These are phyloP conservation scores for Entonaema liquescens DNA, from an alignment of 495 filamentous ascomycete species.

Conservation along the genomic window DNA sequence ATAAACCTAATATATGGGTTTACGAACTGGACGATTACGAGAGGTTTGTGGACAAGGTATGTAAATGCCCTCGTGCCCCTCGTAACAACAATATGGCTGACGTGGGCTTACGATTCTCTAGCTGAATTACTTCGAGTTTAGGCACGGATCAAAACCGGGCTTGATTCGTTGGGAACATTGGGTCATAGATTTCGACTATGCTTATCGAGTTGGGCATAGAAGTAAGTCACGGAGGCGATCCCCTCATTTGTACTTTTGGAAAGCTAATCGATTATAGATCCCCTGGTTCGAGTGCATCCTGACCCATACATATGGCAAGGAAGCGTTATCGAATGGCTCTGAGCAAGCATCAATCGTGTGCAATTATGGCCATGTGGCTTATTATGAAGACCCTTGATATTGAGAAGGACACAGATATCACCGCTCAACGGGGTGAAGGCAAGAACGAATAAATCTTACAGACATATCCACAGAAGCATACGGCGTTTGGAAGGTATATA, in stretches of 20 bases:
- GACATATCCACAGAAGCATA: not conserved
- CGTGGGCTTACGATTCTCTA: conserved; percentile 13
- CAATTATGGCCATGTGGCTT: not conserved
- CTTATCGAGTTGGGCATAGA: conserved; percentile 36
- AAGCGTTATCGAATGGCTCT: conserved; percentile 35
- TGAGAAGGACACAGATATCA: not conserved
- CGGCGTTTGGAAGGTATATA: conserved; percentile 38
- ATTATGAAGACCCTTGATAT: not conserved
- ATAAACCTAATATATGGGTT: conserved; percentile 29
- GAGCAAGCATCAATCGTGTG: not conserved
- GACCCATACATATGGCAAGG: conserved; percentile 43
- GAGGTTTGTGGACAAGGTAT: conserved; percentile 32
- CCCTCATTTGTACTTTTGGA: not conserved
- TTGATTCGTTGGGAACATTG: conserved; percentile 45
- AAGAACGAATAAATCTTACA: not conserved
- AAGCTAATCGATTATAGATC: conserved; percentile 30
- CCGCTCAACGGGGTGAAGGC: not conserved
- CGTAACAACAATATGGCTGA: not conserved
- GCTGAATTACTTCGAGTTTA: conserved; percentile 42
- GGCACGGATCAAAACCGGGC: conserved; percentile 33
- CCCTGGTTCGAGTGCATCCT: conserved; percentile 40
- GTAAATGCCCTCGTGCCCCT: not conserved
- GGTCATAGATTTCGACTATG: conserved; percentile 43
- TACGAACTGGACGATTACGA: conserved; percentile 41
- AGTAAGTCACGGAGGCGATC: conserved; percentile 28